Percentiles rank a stretch among this genome's conserved stretches.
These are phyloP conservation scores for Rosa rugosa DNA, from an alignment of 306 rosid genomes.

Conservation along the genomic window DNA sequence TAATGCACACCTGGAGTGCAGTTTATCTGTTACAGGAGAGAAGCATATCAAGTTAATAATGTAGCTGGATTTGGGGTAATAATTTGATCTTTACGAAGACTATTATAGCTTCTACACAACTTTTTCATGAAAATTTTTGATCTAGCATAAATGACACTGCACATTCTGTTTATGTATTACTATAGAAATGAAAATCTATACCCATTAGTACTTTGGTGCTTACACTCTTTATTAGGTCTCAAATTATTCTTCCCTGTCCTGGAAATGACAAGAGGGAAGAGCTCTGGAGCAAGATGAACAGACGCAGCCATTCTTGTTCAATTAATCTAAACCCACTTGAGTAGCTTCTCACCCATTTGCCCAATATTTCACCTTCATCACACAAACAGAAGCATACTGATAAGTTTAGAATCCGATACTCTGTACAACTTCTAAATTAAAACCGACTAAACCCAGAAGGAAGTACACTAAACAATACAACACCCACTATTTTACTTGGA, in stretches of 20 bases:
- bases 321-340: conserved; percentile 20
- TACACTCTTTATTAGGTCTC: conserved; percentile 41
- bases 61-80: neutral
- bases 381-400: neutral
- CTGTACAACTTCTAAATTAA: neutral
- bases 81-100: too few relatives aligned
- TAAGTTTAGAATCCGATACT: neutral
- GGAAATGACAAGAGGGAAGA: conserved; percentile 40
- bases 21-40: conserved; percentile 46
- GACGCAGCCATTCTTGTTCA: conserved; percentile 45
- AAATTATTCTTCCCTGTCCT: conserved; percentile 23
- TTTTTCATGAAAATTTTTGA: neutral
- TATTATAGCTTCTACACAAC: neutral
- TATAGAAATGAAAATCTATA: neutral
- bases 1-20: conserved; percentile 46
- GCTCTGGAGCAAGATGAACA: conserved; percentile 42
- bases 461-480: too few relatives aligned
- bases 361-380: conserved; percentile 19
- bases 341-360: conserved; percentile 24
- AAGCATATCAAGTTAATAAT: neutral
- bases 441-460: neutral
- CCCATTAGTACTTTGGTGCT: conserved; percentile 12
- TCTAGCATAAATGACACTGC: neutral
- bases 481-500: neutral
- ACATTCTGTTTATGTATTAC: neutral